These are phyloP conservation scores for Backusella tarrabulga DNA, from an alignment of 192 early-diverging fungal genomes.

Conservation along the genomic window DNA sequence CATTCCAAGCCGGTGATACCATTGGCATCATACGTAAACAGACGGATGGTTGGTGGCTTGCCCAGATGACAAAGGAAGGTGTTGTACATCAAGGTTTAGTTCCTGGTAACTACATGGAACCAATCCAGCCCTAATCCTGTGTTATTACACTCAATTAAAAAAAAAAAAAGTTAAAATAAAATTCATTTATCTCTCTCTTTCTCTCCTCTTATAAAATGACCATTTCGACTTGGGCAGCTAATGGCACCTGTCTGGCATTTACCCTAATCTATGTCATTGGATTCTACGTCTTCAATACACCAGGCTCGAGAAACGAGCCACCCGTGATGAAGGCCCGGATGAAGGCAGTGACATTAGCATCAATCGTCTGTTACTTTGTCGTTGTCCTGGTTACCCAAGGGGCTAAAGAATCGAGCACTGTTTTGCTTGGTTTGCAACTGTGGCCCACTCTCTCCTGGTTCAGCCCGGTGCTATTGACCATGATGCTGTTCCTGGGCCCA, in stretches of 20 bases:
- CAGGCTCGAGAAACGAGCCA: conserved; percentile 46
- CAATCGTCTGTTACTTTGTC: conserved; percentile 30
- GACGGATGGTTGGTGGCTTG: conserved; percentile 62
- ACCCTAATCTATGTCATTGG: conserved; percentile 54
- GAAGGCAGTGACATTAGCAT: conserved; percentile 44
- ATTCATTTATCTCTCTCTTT: background rate
- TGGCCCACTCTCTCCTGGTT: background rate
- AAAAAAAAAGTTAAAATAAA: background rate
- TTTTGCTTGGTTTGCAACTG: conserved; percentile 9
- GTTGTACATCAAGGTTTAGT: conserved; percentile 20
- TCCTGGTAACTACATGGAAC: conserved; percentile 36
- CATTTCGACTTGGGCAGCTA: conserved; percentile 34
- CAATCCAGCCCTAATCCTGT: background rate
- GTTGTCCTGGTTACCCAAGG: conserved; percentile 23
- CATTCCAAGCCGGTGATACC: conserved; percentile 45
- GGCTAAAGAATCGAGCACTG: no score
- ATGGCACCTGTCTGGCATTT: conserved; percentile 43
- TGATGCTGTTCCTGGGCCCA: conserved; percentile 59
- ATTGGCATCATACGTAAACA: conserved; percentile 44
- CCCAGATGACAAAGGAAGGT: conserved; percentile 33
- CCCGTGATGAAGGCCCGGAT: conserved; percentile 51
- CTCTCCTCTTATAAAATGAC: background rate
- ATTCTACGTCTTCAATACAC: conserved; percentile 46
- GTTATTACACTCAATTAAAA: background rate
- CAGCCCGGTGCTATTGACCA: conserved; percentile 42